Base-by-base conservation (phyloP, 352 stramenopile species). In the Aphanomyces astaci region DNA sequence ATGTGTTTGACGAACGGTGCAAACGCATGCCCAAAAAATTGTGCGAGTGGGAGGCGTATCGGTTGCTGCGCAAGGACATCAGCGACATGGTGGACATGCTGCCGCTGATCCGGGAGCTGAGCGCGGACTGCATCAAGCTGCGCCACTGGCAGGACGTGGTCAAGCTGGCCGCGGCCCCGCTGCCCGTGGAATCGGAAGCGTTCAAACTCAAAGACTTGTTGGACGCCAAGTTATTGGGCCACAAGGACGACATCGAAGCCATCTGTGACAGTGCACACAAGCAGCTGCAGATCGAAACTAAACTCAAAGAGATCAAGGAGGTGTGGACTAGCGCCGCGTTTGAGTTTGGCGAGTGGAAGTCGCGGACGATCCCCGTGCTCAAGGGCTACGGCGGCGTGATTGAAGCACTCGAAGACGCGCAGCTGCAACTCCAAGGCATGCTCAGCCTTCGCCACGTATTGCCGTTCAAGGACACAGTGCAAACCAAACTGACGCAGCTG, bases 191-290 rank as follows among this genome's bases (percentile, higher is more conserved):
- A 31, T 84, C 69, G 25, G 87, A 96, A 24, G 74, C 64, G 0
- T 96, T 97, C 65, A 78, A 77, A 30, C 78, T 97, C 30, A 71
- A 80, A 13, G 76, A 94, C 64, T 75, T 97, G 11, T 72, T 97
- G 22, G 84, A 92, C 43, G 89, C 81, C 1, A 77, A 80, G 48
- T 75, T 97, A 10, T 70, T 94, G 9, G 74, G 75, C 4, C 92
- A 81, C 73, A 94, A 94, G 70, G 83, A 89, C 54, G 81, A 89
- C 11, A 78, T 92, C 48, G 84, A 92, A 64, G 84, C 94, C 62
- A 94, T 96, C 63, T 95, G 85, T 55, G 89, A 96, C 64, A 89
- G 83, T 43, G 90, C 90, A 2, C 86, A 96, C 64, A 97, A 97
- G 69, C 88, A 97, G 62, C 65, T 96, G 9, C 77, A 87, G 31